Conservation (phyloP, 257 asterid species). For the Ajuga chamaepitys region DNA sequence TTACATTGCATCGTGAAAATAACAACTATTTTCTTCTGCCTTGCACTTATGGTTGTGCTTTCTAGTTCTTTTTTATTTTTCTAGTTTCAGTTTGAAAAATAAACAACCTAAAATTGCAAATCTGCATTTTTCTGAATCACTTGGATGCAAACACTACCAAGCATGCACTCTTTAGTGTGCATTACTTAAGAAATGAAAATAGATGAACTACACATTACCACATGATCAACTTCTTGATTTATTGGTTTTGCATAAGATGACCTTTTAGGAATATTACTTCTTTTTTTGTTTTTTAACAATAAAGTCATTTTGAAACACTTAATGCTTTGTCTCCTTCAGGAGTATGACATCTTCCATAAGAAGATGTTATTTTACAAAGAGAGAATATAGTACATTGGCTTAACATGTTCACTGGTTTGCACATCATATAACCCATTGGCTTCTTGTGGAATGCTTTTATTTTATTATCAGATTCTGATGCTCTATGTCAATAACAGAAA, state of each 20-base stretch:
- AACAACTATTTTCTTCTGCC: conserved; percentile 12
- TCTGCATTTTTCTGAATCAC: conserved; percentile 4
- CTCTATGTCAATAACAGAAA: background rate
- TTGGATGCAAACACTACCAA: background rate
- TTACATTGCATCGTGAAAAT: conserved; percentile 2
- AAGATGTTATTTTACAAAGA: background rate
- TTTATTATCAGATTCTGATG: background rate
- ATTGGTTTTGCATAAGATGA: background rate
- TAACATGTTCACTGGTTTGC: background rate
- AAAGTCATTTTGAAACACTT: no score
- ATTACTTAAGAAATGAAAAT: background rate
- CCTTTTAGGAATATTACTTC: background rate
- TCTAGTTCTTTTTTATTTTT: background rate
- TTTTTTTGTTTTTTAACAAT: no score
- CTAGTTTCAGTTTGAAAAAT: background rate
- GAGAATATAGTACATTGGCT: background rate
- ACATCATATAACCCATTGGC: background rate
- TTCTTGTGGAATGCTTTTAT: background rate
- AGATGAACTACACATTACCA: background rate
- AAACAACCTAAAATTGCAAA: background rate
- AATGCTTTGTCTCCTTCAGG: background rate
- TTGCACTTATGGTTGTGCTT: background rate
- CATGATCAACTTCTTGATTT: background rate
- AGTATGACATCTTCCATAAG: background rate
- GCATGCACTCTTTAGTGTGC: background rate